Evolutionary conservation across 2,329 filamentous ascomycete genomes (phyloP).

Genomic region (Scedosporium dehoogii): DNA sequence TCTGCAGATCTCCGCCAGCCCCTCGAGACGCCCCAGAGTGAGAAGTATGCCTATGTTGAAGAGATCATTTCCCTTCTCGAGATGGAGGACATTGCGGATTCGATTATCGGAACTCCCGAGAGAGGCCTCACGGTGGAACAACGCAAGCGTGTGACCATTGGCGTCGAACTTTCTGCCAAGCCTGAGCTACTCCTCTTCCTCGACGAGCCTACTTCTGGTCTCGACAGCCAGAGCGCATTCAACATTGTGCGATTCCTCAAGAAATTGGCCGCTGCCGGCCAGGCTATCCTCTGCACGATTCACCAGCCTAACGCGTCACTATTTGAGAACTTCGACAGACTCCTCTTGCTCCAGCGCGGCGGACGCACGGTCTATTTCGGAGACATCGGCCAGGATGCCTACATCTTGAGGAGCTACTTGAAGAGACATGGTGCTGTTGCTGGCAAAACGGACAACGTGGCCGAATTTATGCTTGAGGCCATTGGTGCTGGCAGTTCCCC

Average conservation of each 20-base stretch:
- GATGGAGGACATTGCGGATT: conserved; percentile 49
- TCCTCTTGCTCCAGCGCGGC: conserved; percentile 68
- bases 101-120: conserved; percentile 49
- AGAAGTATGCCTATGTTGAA: conserved; percentile 51
- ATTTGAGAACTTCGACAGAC: conserved; percentile 80
- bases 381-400: conserved; percentile 67
- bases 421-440: conserved; percentile 50
- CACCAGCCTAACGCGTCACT: conserved; percentile 81
- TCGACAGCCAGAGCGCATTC: conserved; percentile 60
- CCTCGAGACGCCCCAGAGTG: conserved; percentile 38
- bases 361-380: conserved; percentile 81
- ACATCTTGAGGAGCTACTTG: conserved; percentile 56
- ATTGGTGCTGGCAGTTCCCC: conserved; percentile 66
- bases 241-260: conserved; percentile 60
- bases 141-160: conserved; percentile 75
- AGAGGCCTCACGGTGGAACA: conserved; percentile 61
- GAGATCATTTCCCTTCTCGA: conserved; percentile 50
- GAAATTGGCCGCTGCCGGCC: conserved; percentile 65
- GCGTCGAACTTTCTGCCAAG: conserved; percentile 79
- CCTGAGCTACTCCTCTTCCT: conserved; percentile 68
- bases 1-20: conserved; percentile 52
- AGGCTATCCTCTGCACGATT: conserved; percentile 84
- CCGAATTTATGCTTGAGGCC: conserved; percentile 79
- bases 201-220: conserved; percentile 68
- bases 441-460: conserved; percentile 45